These are phyloP conservation scores for Starmerella floris DNA, from an alignment of 805 yeast species.

Conservation along the genomic window DNA sequence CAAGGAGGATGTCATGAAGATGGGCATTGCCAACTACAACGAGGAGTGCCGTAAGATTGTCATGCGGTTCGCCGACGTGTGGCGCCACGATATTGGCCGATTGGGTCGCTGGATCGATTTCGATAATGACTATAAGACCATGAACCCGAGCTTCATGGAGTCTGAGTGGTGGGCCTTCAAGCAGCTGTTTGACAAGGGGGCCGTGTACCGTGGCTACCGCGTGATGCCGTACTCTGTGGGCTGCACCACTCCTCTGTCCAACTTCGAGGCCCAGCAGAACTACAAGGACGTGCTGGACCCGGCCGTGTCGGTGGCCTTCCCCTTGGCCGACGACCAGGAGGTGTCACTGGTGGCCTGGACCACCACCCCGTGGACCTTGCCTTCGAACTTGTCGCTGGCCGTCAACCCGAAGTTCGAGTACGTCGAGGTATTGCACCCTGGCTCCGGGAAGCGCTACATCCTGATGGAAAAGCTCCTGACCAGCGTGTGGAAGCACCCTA, in stretches of 20 bases:
- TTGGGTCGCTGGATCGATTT: constrained; percentile 99
- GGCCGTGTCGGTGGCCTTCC: constrained; percentile 85
- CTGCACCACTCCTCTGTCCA: constrained; percentile 87
- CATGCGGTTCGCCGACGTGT: constrained; percentile 90
- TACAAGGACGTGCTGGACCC: constrained; percentile 97
- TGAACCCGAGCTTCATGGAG: constrained; percentile 94
- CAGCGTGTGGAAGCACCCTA: constrained; percentile 87
- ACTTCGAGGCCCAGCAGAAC: constrained; percentile 96
- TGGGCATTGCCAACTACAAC: constrained; percentile 91
- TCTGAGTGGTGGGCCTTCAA: constrained; percentile 98
- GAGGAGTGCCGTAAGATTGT: constrained; percentile 92
- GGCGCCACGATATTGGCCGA: constrained; percentile 89
- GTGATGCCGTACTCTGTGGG: constrained; percentile 99
- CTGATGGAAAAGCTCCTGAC: constrained; percentile 70
- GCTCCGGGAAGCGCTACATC: constrained; percentile 65
- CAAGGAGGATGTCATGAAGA: constrained; percentile 82
- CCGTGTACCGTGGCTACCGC: constrained; percentile 87
- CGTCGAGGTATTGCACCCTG: constrained; percentile 84
- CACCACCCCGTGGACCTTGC: constrained; percentile 98
- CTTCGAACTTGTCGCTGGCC: constrained; percentile 82
- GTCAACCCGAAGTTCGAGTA: constrained; percentile 87
- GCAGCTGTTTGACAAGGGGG: constrained; percentile 68
- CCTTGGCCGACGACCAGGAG: constrained; percentile 62
- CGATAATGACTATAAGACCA: constrained; percentile 94
- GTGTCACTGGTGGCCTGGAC: constrained; percentile 94